Evolutionary conservation across 331 rosid species (phyloP).

Genomic region (Malus hybrid): DNA sequence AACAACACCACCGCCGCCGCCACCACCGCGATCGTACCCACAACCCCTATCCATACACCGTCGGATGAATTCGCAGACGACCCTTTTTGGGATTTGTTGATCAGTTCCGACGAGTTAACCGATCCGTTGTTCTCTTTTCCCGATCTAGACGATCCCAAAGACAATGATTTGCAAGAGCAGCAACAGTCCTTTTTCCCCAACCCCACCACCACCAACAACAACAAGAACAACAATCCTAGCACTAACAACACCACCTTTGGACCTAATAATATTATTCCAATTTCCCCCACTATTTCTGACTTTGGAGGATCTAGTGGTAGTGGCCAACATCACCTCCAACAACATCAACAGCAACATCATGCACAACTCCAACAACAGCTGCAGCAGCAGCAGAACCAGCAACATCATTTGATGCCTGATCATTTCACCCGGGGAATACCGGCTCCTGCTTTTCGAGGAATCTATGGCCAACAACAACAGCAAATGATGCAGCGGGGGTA

Average conservation of each 20-base stretch:
- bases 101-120: constrained; percentile 21
- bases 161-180: constrained; percentile 38
- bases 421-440: constrained; percentile 15
- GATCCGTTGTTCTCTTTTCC: constrained; percentile 29
- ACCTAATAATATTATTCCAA: constrained; percentile 6
- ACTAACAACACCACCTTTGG: background rate
- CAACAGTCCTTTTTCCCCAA: constrained; percentile 38
- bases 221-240: background rate
- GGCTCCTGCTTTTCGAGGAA: constrained; percentile 15
- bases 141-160: constrained; percentile 18
- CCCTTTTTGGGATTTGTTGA: constrained; percentile 20
- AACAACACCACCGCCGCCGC: background rate
- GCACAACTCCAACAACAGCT: background rate
- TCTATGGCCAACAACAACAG: constrained; percentile 21
- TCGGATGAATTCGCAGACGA: background rate
- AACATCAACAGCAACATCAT: background rate
- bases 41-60: background rate
- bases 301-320: constrained; percentile 13
- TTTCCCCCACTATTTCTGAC: constrained; percentile 9
- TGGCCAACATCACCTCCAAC: constrained; percentile 14
- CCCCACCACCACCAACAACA: constrained; percentile 8
- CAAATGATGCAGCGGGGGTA: background rate
- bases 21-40: background rate
- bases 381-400: background rate
- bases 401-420: constrained; percentile 13